Evolutionary conservation across 2,329 filamentous ascomycete genomes (phyloP), one percentile per base, ranked within the genome.

Genomic region (Pseudocercospora musae): DNA sequence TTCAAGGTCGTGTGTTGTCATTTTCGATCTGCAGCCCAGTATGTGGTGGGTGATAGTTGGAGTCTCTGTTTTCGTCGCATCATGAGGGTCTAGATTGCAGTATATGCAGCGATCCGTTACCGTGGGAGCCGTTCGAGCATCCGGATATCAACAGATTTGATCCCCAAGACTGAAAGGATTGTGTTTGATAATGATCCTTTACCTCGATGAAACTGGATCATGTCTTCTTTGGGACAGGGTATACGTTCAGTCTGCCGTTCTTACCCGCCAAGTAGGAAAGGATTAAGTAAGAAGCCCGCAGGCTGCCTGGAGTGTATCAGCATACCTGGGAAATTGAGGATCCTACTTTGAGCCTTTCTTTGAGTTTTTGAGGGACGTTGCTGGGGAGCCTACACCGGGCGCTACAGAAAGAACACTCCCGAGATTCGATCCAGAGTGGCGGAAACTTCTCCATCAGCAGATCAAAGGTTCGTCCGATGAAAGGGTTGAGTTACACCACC

Each of bases 181-280:
- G 54, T 44, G n/a, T 57, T 57, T 57, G 54, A 57, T 21, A 33
- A 57, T 46, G 54, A 10, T 13, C 46, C 33, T 18, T 46, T n/a
- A 9, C 15, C 31, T 42, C 8, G 54, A 57, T 33, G 54, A 46
- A 25, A 20, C n/a, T 57, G 11, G 54, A 57, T 15, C 54, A 57
- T 15, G 37, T 57, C 33, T 42, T 57, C 33, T 57, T 57, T 21
- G 54, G 54, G 9, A 57, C 54, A 6, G 54, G 54, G 11, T 57
- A 57, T 57, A 57, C 54, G 4, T 57, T 57, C 54, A 57, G 54
- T 46, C n/a, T 57, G 11, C 54, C 54, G 7, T 57, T 42, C 33
- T 21, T 57, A 4, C n/a, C 33, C 6, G 54, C 6, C 18, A 33
- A 40, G 33, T 33, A 57, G 13, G 54, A 57, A 33, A 29, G 33